Percentiles rank a stretch among this genome's conserved stretches.
Conservation (phyloP, 2,329 filamentous ascomycete genomes). For the Aspergillus sp. region DNA sequence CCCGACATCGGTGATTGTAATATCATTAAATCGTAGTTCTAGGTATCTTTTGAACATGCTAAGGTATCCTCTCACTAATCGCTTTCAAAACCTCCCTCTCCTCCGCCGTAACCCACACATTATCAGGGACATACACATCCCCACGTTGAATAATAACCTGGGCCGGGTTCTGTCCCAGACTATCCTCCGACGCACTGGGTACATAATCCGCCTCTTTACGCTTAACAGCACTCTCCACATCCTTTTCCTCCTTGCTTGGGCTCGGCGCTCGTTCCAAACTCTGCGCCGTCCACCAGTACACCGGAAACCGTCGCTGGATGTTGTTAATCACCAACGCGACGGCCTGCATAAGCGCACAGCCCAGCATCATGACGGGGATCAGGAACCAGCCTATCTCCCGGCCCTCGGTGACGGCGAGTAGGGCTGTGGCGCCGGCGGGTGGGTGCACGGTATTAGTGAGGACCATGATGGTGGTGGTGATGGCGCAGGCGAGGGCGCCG, state of each 20-base stretch:
- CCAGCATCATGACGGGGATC: conserved; percentile 59
- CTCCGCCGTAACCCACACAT: conserved; percentile 26
- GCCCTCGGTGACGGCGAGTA: conserved; percentile 58
- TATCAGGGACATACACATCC: conserved; percentile 26
- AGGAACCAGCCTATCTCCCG: conserved; percentile 63
- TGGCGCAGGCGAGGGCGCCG: conserved; percentile 61
- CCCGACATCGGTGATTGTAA: background rate
- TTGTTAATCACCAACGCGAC: conserved; percentile 66
- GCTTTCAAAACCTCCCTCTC: conserved; percentile 27
- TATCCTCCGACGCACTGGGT: conserved; percentile 17
- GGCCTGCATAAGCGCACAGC: conserved; percentile 56
- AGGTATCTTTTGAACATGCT: background rate
- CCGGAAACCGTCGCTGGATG: conserved; percentile 60
- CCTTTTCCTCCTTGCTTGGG: conserved; percentile 1
- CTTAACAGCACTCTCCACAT: conserved; percentile 13
- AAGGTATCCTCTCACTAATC: conserved; percentile 29
- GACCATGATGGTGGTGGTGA: conserved; percentile 61
- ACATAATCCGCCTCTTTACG: conserved; percentile 12
- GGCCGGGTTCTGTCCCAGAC: conserved; percentile 15
- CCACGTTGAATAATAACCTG: conserved; percentile 27
- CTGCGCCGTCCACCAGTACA: conserved; percentile 59
- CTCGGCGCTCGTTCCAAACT: conserved; percentile 10
- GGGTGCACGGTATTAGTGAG: conserved; percentile 70
- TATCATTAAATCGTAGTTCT: background rate
- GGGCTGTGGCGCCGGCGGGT: conserved; percentile 68